phyloP scores from a whole-genome alignment of 345 rosid species.

The Odontarrhena argentea region DNA sequence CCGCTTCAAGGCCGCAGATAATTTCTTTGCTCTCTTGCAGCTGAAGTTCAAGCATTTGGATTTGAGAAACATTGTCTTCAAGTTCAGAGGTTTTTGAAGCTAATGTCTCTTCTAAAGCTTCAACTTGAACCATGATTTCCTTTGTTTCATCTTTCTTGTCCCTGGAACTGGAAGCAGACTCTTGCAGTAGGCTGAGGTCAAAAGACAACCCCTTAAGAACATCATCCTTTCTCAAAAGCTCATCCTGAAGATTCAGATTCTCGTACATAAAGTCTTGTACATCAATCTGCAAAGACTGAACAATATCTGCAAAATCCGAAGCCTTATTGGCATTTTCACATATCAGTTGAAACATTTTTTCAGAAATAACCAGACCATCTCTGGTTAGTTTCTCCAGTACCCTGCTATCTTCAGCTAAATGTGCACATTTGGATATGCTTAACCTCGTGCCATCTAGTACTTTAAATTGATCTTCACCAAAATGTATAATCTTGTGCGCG shows the following conservation, averaged over 20 bases:
- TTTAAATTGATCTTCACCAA: conserved; percentile 40
- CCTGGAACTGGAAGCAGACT: conserved; percentile 74
- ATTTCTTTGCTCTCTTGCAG: conserved; percentile 62
- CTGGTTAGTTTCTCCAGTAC: conserved; percentile 47
- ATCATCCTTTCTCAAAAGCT: conserved; percentile 80
- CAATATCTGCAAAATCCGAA: conserved; percentile 51
- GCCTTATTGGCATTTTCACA: conserved; percentile 50
- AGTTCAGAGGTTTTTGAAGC: conserved; percentile 60
- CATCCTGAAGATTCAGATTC: conserved; percentile 59
- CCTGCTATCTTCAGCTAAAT: conserved; percentile 40
- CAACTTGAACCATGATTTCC: conserved; percentile 60
- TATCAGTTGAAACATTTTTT: conserved; percentile 52
- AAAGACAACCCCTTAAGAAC: conserved; percentile 76
- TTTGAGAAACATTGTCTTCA: conserved; percentile 52
- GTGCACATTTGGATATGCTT: conserved; percentile 43
- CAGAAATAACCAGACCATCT: conserved; percentile 44
- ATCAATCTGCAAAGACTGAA: conserved; percentile 54
- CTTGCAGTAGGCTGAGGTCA: conserved; percentile 87
- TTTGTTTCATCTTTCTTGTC: conserved; percentile 84
- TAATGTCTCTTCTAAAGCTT: conserved; percentile 73
- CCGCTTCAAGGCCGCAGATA: conserved; percentile 54
- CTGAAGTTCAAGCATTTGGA: conserved; percentile 59
- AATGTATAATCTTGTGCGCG: conserved; percentile 37
- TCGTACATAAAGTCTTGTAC: conserved; percentile 57
- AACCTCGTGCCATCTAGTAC: conserved; percentile 43